Evolutionary conservation across 2,329 filamentous ascomycete species (phyloP).

Genomic region (Colletotrichum sp.): DNA sequence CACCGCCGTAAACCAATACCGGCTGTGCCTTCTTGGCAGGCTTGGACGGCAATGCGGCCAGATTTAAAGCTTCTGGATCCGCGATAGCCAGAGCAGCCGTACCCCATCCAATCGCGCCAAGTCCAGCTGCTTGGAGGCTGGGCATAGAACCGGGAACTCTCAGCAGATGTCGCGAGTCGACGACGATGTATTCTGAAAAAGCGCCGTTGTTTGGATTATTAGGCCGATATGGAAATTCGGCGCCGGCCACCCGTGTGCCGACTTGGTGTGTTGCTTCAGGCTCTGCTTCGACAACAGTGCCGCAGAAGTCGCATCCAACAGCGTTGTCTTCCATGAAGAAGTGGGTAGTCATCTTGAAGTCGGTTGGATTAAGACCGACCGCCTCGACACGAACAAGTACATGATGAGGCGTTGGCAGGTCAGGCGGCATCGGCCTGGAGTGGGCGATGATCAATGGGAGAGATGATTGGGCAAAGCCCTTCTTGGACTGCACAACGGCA

Average conservation of each 20-base stretch:
- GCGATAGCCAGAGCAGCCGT: background rate
- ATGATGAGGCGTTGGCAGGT: background rate
- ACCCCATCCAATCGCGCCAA: background rate
- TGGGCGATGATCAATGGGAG: background rate
- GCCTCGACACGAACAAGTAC: conserved; percentile 23
- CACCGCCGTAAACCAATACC: background rate
- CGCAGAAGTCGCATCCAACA: conserved; percentile 30
- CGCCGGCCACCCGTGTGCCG: conserved; percentile 10
- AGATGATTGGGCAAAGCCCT: background rate
- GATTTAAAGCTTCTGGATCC: background rate
- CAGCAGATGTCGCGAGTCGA: background rate
- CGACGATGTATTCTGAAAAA: background rate
- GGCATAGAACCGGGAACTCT: background rate
- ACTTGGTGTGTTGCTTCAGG: background rate
- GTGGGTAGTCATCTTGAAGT: conserved; percentile 15
- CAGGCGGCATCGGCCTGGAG: background rate
- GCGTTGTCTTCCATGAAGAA: conserved; percentile 14
- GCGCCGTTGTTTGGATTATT: background rate
- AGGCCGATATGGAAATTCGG: conserved; percentile 15
- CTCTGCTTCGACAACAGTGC: conserved; percentile 11
- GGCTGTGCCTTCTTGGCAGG: background rate
- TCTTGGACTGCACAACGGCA: background rate
- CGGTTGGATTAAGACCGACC: conserved; percentile 23
- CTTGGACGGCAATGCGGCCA: background rate
- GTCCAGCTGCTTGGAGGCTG: background rate